Conservation (phyloP, 2,329 filamentous ascomycete species). For the Exophiala calicioides region DNA sequence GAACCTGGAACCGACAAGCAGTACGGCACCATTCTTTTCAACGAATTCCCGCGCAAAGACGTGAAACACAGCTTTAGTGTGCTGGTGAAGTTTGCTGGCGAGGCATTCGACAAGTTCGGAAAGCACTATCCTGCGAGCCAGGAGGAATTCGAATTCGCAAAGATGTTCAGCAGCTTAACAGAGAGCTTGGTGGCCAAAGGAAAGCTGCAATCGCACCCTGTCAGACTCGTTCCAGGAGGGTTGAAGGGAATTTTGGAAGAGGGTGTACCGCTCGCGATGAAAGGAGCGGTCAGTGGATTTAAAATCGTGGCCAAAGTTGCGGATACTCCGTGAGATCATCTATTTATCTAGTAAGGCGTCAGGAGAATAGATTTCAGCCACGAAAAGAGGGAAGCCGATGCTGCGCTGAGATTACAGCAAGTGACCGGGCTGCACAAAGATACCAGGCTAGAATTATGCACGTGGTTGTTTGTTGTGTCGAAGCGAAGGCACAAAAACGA, state of each 20-base stretch:
- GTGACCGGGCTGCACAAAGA: too few relatives aligned
- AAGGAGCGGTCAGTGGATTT: constrained; percentile 47
- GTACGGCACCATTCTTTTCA: constrained; percentile 34
- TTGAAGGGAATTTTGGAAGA: constrained; percentile 48
- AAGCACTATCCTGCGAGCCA: constrained; percentile 17
- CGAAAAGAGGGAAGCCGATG: too few relatives aligned
- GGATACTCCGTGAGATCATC: constrained; percentile 22
- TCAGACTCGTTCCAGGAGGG: constrained; percentile 41
- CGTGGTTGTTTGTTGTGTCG: too few relatives aligned
- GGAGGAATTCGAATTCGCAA: constrained; percentile 45
- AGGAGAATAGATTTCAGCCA: too few relatives aligned
- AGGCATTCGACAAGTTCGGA: constrained; percentile 31
- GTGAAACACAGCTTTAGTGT: constrained; percentile 36
- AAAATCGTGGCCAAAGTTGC: constrained; percentile 48
- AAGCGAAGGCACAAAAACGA: too few relatives aligned
- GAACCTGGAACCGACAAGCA: constrained; percentile 30
- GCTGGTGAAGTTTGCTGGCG: constrained; percentile 37
- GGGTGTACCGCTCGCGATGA: constrained; percentile 45
- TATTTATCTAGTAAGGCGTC: too few relatives aligned
- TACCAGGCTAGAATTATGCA: too few relatives aligned
- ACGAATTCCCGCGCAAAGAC: constrained; percentile 34
- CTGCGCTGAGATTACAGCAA: too few relatives aligned
- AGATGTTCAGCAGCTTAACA: constrained; percentile 43
- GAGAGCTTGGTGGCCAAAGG: constrained; percentile 44
- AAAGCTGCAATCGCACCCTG: constrained; percentile 47